Evolutionary conservation across 1,139 yeast genomes (phyloP), one percentile per base, ranked within the genome.

Genomic region (Pichia kudriavzevii): DNA sequence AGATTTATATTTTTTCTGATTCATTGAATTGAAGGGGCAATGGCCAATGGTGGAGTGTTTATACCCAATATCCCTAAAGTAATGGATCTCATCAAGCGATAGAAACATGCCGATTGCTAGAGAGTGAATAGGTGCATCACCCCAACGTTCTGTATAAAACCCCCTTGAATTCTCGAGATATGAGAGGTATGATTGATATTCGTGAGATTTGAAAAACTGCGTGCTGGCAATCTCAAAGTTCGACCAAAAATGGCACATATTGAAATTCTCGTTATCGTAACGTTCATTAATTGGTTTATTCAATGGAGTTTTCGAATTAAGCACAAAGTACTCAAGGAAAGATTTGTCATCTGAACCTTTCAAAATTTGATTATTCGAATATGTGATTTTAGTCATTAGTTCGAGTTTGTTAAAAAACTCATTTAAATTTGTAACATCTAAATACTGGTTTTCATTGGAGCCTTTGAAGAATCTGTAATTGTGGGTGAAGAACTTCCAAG

Each of bases 101-200:
- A 85, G 60, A 50, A 80, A 64, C 69, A 87, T 66, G 0, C 85
- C 93, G 6, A 81, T 70, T 0, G 91, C 96, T 16, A 87, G 61
- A 2, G 94, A 79, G 56, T 85, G 96, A 3, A 87, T 75, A 0
- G 95, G 94, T 0, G 95, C 95, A 64, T 87, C 96, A 1, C 96
- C 96, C 95, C 95, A 87, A 51, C 95, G 62, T 55, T 87, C 95
- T 35, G 69, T 69, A 67, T 76, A 84, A 52, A 87, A 87, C 0
- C 96, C 96, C 8, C 88, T 85, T 10, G 77, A 66, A 10, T 57
- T 38, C 39, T 87, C 95, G 36, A 87, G 59, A 44, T 66, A 73
- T 24, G 75, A 59, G 54, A 81, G 83, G 52, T 79, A 85, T 16
- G 66, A 65, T 39, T 73, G 66, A 56, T 87, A 87, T 18, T 66